Base-by-base conservation (phyloP, 2,329 filamentous ascomycete genomes). In the Nothopassalora personata region DNA sequence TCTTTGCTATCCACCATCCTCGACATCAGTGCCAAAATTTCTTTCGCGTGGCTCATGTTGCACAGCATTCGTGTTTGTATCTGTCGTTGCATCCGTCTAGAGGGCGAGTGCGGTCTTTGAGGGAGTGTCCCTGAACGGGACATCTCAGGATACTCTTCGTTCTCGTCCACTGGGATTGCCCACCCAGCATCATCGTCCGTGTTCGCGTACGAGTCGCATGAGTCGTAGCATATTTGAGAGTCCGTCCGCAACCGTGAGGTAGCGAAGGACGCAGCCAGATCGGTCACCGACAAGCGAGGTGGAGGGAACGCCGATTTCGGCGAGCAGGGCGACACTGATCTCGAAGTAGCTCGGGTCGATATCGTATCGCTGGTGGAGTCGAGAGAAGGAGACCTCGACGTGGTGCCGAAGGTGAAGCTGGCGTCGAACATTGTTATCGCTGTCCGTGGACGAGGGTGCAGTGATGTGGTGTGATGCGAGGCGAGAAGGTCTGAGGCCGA, bases 1-100 rank as follows among this genome's bases (percentile, higher is more conserved):
- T 78, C 73, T 52, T 72, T 70, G 36, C 66, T 63, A 1, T 74
- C 65, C 54, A 77, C 70, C 72, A 79, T 77, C 59, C 72, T 72
- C 59, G 73, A 66, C 27, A 78, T 75, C 15, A 79, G 70, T 28
- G 69, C 67, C 11, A 74, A 71, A 48, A 79, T 75, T 64, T 78
- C 76, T 27, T 71, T 70, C 36, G 72, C 66, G 59, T 77, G 74
- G 4, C 72, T 67, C 23, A 67, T 45, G 57, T 67, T 71, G 71
- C 75, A 78, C 54, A 78, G 73, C 61, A 76, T 63, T 50, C 74
- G 71, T 33, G 72, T 71, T 65, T 71, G 74, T 27, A 69, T 65
- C 62, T 79, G 77, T 45, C 77, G 71, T 57, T 74, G 74, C 66
- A 72, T 69, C 36, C 76, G 68, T 47, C 72, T 64, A 3, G 73